A percentile compares a stretch with the other conserved stretches of the same genome.
Evolutionary conservation across 805 yeast genomes (phyloP).

Genomic region (Torulaspora maleeae): DNA sequence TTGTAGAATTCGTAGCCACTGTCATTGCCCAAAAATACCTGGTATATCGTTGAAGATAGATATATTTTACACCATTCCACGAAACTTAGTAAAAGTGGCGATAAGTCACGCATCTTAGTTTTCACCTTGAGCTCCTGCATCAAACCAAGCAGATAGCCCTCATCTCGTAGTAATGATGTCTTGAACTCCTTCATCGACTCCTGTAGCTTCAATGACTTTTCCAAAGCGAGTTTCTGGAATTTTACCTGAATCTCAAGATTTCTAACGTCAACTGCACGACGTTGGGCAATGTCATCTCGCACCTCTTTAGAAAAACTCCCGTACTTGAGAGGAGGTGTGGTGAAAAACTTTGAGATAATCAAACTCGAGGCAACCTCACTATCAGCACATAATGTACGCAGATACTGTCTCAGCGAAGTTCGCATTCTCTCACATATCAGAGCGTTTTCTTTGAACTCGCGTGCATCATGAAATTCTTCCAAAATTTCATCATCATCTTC

Average conservation of each 20-base stretch:
- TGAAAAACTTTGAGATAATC: slow-evolving; percentile 50
- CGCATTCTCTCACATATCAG: slow-evolving; percentile 73
- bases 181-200: slow-evolving; percentile 58
- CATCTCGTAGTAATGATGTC: slow-evolving; percentile 45
- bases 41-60: slow-evolving; percentile 78
- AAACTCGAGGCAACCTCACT: slow-evolving; percentile 53
- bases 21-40: slow-evolving; percentile 74
- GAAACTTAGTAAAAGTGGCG: slow-evolving; percentile 64
- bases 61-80: slow-evolving; percentile 81
- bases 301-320: slow-evolving; percentile 41
- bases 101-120: slow-evolving; percentile 48
- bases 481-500: slow-evolving; percentile 11
- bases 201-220: slow-evolving; percentile 50
- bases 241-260: slow-evolving; percentile 58
- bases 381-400: slow-evolving; percentile 49
- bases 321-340: slow-evolving; percentile 34
- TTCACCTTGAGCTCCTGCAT: slow-evolving; percentile 63
- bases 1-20: slow-evolving; percentile 69
- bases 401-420: slow-evolving; percentile 69
- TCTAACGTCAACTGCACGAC: slow-evolving; percentile 60
- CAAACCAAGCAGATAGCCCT: slow-evolving; percentile 53
- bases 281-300: slow-evolving; percentile 48
- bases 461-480: slow-evolving; percentile 28
- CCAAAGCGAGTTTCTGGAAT: slow-evolving; percentile 67
- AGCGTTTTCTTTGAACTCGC: slow-evolving; percentile 21